A percentile compares a stretch with the other conserved stretches of the same genome.
Conservation (phyloP, 352 stramenopile species). For the Globisporangium abappressorium region DNA sequence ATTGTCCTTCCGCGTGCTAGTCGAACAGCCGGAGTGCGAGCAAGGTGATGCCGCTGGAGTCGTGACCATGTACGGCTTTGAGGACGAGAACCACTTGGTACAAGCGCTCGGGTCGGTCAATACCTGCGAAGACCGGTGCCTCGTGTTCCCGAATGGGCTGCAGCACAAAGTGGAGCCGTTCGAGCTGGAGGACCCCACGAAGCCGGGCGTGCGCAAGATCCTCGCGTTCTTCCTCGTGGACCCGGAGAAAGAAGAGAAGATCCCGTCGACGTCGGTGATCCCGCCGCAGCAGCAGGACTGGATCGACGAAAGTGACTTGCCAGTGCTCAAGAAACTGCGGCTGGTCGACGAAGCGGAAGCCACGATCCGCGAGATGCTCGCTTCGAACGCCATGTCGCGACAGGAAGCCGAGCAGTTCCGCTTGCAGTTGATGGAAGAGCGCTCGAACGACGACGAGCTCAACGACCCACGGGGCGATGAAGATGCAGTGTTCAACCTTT, state of each 20-base stretch:
- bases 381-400: constrained; percentile 17
- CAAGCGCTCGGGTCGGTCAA: constrained; percentile 25
- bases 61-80: constrained; percentile 24
- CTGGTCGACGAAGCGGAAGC: constrained; percentile 16
- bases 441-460: neutral
- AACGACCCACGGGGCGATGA: neutral
- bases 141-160: constrained; percentile 40
- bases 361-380: constrained; percentile 21
- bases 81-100: constrained; percentile 19
- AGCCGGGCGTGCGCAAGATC: constrained; percentile 40
- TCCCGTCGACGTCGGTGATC: constrained; percentile 37
- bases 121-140: constrained; percentile 23
- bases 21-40: constrained; percentile 24
- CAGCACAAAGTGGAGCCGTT: constrained; percentile 50
- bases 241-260: constrained; percentile 12
- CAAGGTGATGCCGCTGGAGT: constrained; percentile 27
- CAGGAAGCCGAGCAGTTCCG: constrained; percentile 22
- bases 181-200: constrained; percentile 28
- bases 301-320: constrained; percentile 13
- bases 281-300: constrained; percentile 37
- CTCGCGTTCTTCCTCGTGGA: constrained; percentile 50
- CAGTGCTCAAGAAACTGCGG: constrained; percentile 9
- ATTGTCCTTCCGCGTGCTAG: constrained; percentile 30
- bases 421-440: constrained; percentile 28
- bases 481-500: constrained; percentile 10